phyloP scores from a whole-genome alignment of 2,329 filamentous ascomycete species.

The Diaporthe vexans region DNA sequence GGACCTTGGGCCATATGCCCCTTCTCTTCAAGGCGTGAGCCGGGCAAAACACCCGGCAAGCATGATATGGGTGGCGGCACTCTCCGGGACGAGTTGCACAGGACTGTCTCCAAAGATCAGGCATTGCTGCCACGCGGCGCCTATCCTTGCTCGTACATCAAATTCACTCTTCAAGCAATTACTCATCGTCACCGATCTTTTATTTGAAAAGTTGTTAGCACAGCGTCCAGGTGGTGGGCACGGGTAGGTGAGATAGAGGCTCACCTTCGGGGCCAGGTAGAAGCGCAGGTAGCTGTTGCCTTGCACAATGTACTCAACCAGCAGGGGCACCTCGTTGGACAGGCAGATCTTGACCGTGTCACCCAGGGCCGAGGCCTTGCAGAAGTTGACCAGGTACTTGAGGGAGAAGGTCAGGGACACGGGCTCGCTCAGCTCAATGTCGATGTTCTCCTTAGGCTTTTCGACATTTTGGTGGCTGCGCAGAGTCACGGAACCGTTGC shows the following conservation, averaged over 20 bases:
- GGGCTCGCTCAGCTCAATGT: constrained; percentile 92
- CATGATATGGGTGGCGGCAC: background rate
- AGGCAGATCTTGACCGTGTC: constrained; percentile 89
- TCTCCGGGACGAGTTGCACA: constrained; percentile 22
- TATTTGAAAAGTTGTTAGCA: constrained; percentile 21
- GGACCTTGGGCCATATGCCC: constrained; percentile 18
- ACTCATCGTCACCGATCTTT: constrained; percentile 57
- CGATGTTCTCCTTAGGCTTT: constrained; percentile 86
- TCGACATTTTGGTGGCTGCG: constrained; percentile 91
- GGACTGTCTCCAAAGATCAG: background rate
- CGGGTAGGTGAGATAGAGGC: constrained; percentile 45
- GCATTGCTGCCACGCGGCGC: constrained; percentile 23
- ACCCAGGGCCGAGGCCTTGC: constrained; percentile 93
- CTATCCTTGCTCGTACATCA: constrained; percentile 28
- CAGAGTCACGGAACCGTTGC: constrained; percentile 92
- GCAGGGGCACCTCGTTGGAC: constrained; percentile 94
- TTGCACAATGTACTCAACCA: constrained; percentile 89
- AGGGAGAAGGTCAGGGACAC: constrained; percentile 97
- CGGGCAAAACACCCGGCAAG: background rate
- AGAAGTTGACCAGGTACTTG: constrained; percentile 99
- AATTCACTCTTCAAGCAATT: constrained; percentile 39
- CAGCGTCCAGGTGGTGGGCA: background rate
- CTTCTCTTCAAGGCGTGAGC: background rate
- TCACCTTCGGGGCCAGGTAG: constrained; percentile 97
- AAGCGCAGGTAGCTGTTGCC: constrained; percentile 93